Evolutionary conservation across 2,329 filamentous ascomycete species (phyloP), one percentile per base, ranked within the genome.

Genomic region (Exophiala oligosperma): DNA sequence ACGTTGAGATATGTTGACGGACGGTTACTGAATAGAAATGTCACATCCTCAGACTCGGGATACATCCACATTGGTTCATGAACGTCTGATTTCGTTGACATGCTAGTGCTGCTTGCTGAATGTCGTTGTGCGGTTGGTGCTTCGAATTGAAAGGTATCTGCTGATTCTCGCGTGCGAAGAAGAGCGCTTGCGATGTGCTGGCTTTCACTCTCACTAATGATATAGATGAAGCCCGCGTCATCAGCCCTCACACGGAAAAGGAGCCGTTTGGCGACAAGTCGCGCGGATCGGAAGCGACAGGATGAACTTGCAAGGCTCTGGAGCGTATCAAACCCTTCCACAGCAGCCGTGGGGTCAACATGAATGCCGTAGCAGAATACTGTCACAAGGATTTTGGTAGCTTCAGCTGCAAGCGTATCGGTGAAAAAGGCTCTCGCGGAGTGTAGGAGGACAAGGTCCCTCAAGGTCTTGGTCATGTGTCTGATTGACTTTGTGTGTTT

Each of bases 241-340:
- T 96, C 91, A 23, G 91, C 91, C 58, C 92, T 84, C 29, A 97
- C 77, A 44, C 92, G 85, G 70, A 95, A 93, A 1, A 97, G 77
- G 44, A 93, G 75, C 67, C 90, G 91, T 79, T 92, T 84, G 2
- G 88, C 86, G 11, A 86, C 87, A 26, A 94, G 76, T 5, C 90
- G 86, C 52, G 89, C 86, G 72, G 90, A 86, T 5, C 81, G 77
- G 59, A 89, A 87, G 60, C 82, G 84, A 32, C 80, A 63, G 26
- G 21, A 24, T 23, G 57, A 37, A 47, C 60, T 53, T 23, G 59
- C 60, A 21, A 56, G 35, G 29, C 63, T 57, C 32, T 63, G 49
- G 7, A 66, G 46, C 29, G 51, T 54, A 47, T 64, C 56, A 52
- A 61, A 63, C 6, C 52, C 53, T 26, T 37, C 51, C 12, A 57